Evolutionary conservation across 2,329 filamentous ascomycete genomes (phyloP).

Genomic region (Nemania abortiva): DNA sequence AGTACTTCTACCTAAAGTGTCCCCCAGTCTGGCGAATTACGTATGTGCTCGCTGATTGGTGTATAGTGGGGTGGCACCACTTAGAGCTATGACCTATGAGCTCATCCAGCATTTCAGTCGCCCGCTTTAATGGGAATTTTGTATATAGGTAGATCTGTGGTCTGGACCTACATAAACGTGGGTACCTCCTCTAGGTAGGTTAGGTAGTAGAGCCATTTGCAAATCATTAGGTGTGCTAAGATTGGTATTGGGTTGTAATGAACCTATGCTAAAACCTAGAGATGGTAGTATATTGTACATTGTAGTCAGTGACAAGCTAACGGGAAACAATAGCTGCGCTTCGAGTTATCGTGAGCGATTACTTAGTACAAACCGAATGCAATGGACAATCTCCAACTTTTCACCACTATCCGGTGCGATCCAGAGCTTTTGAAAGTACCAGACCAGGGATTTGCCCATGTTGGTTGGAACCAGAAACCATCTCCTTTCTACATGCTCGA

Average conservation of each 20-base stretch:
- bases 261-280: background rate
- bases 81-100: conserved; percentile 16
- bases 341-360: background rate
- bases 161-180: background rate
- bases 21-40: background rate
- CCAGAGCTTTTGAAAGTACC: conserved; percentile 63
- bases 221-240: too few relatives aligned
- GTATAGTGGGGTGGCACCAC: background rate
- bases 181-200: too few relatives aligned
- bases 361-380: conserved; percentile 43
- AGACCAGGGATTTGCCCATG: conserved; percentile 53
- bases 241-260: background rate
- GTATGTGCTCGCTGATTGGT: conserved; percentile 27
- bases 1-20: background rate
- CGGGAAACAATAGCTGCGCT: too few relatives aligned
- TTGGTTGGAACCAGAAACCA: conserved; percentile 65
- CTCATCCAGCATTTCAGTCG: conserved; percentile 36
- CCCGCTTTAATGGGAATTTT: background rate
- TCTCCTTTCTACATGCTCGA: conserved; percentile 83
- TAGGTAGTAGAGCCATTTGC: background rate
- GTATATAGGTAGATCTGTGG: background rate
- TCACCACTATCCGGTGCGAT: conserved; percentile 81
- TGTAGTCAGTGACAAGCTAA: background rate
- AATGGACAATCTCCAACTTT: conserved; percentile 67
- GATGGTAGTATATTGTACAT: background rate